Base-by-base conservation (phyloP, 805 yeast species). In the Debaryomyces hansenii region DNA sequence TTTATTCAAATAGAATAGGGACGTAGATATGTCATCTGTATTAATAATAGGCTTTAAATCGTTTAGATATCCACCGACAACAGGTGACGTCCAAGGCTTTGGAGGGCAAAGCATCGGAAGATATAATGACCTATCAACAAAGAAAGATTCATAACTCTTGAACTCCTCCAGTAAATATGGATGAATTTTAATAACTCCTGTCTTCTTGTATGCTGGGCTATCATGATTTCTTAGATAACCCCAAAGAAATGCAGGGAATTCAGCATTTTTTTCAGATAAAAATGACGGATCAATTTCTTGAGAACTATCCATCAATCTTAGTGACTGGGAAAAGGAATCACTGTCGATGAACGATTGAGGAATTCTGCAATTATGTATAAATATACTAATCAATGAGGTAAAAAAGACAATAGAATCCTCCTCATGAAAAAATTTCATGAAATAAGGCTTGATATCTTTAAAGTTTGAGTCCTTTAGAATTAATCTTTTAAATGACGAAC, bases 51-150 rank as follows among this genome's bases (percentile, higher is more conserved):
- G 62, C 37, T 55, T 58, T 11, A 58, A 41, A 31, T 59, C 54
- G 10, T 54, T 53, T 16, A 70, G 48, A 45, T 58, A 72, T 0
- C 77, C 78, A 0, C 78, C 78, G 5, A 50, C 47, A 0, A 29
- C 45, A 2, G 74, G 71, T 8, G 59, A 46, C 0, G 52, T 49
- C 77, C 77, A 72, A 7, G 56, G 54, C 44, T 58, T 58, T 1
- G 78, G 77, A 5, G 72, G 70, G 27, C 52, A 49, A 7, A 73
- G 27, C 77, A 73, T 72, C 1, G 78, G 78, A 5, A 72, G 47
- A 28, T 46, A 60, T 8, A 58, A 38, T 2, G 54, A 44, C 16
- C 48, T 57, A 31, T 42, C 42, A 16, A 46, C 44, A 4, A 53
- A 34, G 3, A 56, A 32, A 1, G 52, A 44, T 12, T 49, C 49